Evolutionary conservation across 176 grass and related monocot species (phyloP), one percentile per base, ranked within the genome.

Genomic region (Zizania latifolia): DNA sequence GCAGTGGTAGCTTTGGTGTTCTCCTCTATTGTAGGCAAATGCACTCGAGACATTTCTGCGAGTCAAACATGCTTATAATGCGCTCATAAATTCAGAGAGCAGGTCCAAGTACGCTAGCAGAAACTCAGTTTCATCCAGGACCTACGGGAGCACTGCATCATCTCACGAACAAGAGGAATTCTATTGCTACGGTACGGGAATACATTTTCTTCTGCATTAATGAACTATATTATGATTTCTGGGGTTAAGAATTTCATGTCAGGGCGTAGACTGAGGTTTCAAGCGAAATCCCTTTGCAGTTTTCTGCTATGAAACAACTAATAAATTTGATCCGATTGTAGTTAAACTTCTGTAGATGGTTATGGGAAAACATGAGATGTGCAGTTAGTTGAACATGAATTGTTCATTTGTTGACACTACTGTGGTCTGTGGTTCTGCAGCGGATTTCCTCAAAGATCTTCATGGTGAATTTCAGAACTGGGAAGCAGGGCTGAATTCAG

Each of bases 11-110:
- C 2, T 19, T 26, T 8, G 29, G 19, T 35, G 22, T 24, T 48
- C 22, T 65, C 37, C 12, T 53, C 67, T 44, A 48, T n/a, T 27
- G 48, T 17, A 97, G 91, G 70, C 81, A 24, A 81, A 98, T 66
- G 86, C 86, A 16, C 91, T 92, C 58, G 81, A 98, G 67, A 98
- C 75, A 77, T 98, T 98, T 62, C 82, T 98, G 88, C 79, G 84
- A 63, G 90, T 98, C 86, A 94, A 94, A 79, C 91, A 98, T 72
- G 89, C 94, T 1, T 98, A 98, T 72, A 94, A 92, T 65, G 87
- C 91, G 4, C 81, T 98, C 43, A 84, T 92, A 74, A 97, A 89
- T 68, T 93, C 88, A 7, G 88, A 87, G 59, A 83, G 81, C 62
- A 78, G 85, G 44, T 98, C 70, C 74, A 93, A 82, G 64, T 75